Evolutionary conservation across 129 eudicot genomes (phyloP).

Genomic region (Apium graveolens): DNA sequence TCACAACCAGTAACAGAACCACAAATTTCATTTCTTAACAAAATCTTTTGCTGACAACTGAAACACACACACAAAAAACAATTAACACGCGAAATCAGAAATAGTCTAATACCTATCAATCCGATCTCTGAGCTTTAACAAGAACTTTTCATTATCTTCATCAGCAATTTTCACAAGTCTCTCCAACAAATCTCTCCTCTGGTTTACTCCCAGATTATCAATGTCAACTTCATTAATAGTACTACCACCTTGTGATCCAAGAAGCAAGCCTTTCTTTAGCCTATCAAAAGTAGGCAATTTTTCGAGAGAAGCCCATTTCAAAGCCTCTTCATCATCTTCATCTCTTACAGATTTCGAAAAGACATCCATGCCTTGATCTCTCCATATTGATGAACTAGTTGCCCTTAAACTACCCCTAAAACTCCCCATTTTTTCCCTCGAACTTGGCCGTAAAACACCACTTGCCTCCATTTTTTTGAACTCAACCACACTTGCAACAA

Average conservation of each 20-base stretch:
- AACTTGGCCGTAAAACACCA: conserved; percentile 17
- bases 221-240: conserved; percentile 39
- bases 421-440: conserved; percentile 1
- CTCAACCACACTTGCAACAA: no score
- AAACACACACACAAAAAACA: neutral
- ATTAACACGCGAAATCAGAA: neutral
- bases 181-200: conserved; percentile 44
- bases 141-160: conserved; percentile 63
- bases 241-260: conserved; percentile 43
- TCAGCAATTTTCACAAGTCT: conserved; percentile 51
- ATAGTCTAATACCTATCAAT: conserved; percentile 37
- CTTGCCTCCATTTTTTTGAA: conserved; percentile 27
- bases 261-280: conserved; percentile 59
- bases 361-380: conserved; percentile 32
- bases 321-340: conserved; percentile 77
- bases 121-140: conserved; percentile 48
- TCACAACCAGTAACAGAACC: neutral
- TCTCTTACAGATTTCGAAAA: conserved; percentile 51
- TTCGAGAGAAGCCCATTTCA: conserved; percentile 88
- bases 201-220: conserved; percentile 40
- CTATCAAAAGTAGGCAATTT: conserved; percentile 77
- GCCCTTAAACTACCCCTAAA: neutral
- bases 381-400: conserved; percentile 30
- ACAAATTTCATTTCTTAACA: neutral
- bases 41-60: neutral